Evolutionary conservation across 1,284 basidiomycete genomes (phyloP).

Genomic region (Boletus putidus): DNA sequence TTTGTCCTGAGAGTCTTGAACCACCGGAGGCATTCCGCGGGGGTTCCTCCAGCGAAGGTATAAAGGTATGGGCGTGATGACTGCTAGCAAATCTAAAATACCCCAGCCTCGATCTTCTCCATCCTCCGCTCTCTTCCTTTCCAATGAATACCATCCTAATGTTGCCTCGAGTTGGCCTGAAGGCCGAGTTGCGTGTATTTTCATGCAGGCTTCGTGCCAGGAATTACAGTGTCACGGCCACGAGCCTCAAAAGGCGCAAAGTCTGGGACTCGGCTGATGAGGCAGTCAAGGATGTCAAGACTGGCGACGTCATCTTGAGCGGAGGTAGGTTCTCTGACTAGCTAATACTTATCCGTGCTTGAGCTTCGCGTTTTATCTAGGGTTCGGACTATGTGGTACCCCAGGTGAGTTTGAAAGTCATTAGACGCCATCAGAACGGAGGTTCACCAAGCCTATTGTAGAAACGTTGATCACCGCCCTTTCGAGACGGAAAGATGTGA

Average conservation of each 20-base stretch:
- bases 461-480: slow-evolving; percentile 84
- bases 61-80: slow-evolving; percentile 11
- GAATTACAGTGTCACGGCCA: slow-evolving; percentile 5
- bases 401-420: slow-evolving; percentile 50
- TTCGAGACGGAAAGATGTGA: slow-evolving; percentile 66
- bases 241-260: slow-evolving; percentile 52
- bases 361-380: slow-evolving; percentile 40
- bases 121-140: neutral
- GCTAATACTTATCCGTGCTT: neutral
- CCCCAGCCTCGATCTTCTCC: neutral
- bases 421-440: neutral
- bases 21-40: neutral
- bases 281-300: slow-evolving; percentile 78
- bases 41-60: slow-evolving; percentile 1
- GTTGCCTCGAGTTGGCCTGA: slow-evolving; percentile 10
- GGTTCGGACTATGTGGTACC: slow-evolving; percentile 74
- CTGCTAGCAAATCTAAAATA: neutral
- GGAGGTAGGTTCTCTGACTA: slow-evolving; percentile 61
- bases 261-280: slow-evolving; percentile 78
- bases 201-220: slow-evolving; percentile 7
- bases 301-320: slow-evolving; percentile 71
- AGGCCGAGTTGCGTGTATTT: slow-evolving; percentile 7
- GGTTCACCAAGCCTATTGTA: slow-evolving; percentile 24
- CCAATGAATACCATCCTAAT: slow-evolving; percentile 5
- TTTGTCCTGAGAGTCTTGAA: neutral